Conservation (phyloP, 2,329 filamentous ascomycete genomes). For the Daldinia eschscholtzii region DNA sequence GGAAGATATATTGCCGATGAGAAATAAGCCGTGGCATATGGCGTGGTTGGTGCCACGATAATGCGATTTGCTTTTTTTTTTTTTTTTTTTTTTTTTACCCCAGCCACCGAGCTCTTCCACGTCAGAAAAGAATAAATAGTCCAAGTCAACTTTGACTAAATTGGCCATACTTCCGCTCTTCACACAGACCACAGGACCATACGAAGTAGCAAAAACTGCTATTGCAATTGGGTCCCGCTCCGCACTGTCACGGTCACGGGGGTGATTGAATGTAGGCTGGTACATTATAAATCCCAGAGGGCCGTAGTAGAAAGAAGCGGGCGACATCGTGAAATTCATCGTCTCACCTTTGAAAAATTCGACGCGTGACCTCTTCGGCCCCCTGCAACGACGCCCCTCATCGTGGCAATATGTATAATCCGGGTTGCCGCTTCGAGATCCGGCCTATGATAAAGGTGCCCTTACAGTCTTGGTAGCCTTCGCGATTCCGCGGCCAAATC, state of each 20-base stretch:
- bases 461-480: conserved; percentile 12
- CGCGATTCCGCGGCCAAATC: conserved; percentile 12
- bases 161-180: conserved; percentile 6
- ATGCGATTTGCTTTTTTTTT: conserved; percentile 5
- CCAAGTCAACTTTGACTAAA: conserved; percentile 8
- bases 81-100: conserved; percentile 11
- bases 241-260: conserved; percentile 13
- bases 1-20: conserved; percentile 32
- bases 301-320: conserved; percentile 11
- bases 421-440: conserved; percentile 22
- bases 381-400: conserved; percentile 48
- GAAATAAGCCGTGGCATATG: conserved; percentile 20
- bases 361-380: conserved; percentile 44
- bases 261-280: background rate
- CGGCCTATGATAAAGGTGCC: conserved; percentile 20
- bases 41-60: conserved; percentile 29
- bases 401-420: conserved; percentile 29
- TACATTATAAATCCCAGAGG: conserved; percentile 8
- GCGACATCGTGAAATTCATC: conserved; percentile 13
- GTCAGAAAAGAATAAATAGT: conserved; percentile 24
- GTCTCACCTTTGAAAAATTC: conserved; percentile 48
- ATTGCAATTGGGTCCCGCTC: conserved; percentile 8
- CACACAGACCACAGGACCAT: conserved; percentile 7
- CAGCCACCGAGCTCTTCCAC: conserved; percentile 7
- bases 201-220: background rate